phyloP scores from a whole-genome alignment of 306 rosid species.

The Oxytropis ochrocephala region DNA sequence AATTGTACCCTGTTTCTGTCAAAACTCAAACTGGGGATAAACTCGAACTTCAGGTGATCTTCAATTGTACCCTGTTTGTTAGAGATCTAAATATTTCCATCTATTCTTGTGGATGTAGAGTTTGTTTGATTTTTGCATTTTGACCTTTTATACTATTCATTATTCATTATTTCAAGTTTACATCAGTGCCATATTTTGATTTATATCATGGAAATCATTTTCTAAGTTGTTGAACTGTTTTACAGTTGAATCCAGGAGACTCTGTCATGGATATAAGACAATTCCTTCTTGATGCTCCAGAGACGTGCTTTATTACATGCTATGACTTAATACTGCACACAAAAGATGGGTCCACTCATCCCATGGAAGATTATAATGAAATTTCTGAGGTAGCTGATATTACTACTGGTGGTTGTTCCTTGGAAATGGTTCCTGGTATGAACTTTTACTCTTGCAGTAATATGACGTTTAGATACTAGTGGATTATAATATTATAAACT shows the following conservation, averaged over 20 bases:
- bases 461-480: conserved; percentile 11
- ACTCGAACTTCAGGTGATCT: conserved; percentile 96
- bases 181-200: not conserved
- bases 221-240: conserved; percentile 24
- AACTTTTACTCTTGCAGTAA: conserved; percentile 1
- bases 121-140: not conserved
- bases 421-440: conserved; percentile 98
- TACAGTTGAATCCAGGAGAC: conserved; percentile 94
- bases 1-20: conserved; percentile 78
- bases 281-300: conserved; percentile 97
- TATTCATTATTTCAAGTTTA: not conserved
- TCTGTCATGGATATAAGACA: conserved; percentile 97
- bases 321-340: conserved; percentile 84
- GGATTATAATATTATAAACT: conserved; percentile 28
- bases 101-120: not conserved
- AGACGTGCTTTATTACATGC: conserved; percentile 94
- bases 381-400: conserved; percentile 98
- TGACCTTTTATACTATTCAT: not conserved
- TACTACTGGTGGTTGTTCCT: conserved; percentile 87
- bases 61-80: too few relatives aligned
- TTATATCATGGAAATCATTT: not conserved
- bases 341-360: conserved; percentile 77
- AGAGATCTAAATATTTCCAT: not conserved
- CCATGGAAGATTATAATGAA: conserved; percentile 89
- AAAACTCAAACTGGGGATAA: conserved; percentile 91